Conservation (phyloP, 495 filamentous ascomycete genomes). For the Pseudoneurospora amorphoporcata region DNA sequence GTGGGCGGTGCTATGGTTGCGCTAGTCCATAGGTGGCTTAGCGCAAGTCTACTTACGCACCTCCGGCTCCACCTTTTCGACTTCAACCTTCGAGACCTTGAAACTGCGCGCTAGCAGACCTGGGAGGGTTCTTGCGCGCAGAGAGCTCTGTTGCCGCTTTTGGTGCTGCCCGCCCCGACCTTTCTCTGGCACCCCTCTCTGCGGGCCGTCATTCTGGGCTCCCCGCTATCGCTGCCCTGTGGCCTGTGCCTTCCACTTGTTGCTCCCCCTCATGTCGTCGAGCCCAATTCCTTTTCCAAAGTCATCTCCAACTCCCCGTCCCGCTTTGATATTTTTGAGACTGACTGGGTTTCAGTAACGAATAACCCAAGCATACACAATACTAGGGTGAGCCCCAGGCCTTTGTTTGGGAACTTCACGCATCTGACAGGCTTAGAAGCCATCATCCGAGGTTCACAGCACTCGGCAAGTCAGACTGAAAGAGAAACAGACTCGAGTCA, state of each 20-base stretch:
- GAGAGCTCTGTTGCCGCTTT: background rate
- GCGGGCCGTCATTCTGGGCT: background rate
- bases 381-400: background rate
- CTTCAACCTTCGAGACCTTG: background rate
- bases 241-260: background rate
- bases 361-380: background rate
- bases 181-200: background rate
- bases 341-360: background rate
- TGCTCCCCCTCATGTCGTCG: background rate
- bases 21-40: constrained; percentile 4
- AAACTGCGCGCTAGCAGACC: background rate
- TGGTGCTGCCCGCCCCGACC: background rate
- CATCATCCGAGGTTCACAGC: background rate
- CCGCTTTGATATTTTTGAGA: background rate
- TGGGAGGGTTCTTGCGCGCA: background rate
- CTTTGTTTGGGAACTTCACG: background rate
- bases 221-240: background rate
- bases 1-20: background rate
- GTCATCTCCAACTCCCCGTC: background rate
- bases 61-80: background rate
- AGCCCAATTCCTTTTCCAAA: background rate
- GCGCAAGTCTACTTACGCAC: constrained; percentile 1
- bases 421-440: background rate
- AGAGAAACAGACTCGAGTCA: background rate
- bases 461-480: background rate